Evolutionary conservation across 805 yeast species (phyloP), one percentile per base, ranked within the genome.

Genomic region (Myxozyma neglecta): DNA sequence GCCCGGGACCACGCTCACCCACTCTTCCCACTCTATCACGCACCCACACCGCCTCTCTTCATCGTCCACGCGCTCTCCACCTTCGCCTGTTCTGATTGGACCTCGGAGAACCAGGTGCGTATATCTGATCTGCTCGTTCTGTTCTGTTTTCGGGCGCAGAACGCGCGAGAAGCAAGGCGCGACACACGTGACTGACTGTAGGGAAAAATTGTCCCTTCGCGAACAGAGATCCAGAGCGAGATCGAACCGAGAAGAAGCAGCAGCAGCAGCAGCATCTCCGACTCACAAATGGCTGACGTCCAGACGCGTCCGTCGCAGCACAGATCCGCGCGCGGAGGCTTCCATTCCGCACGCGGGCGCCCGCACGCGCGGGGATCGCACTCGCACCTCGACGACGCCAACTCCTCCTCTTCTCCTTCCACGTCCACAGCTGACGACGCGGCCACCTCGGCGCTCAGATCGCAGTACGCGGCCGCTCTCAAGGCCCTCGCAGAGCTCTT

Each of bases 401-500:
- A 32, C 37, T 20, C 16, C 49, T 36, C 46, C 54, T 45, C 57
- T 37, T 32, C 51, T 37, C 13, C 57, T 43, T 20, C 29, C 24
- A 54, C 56, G 58, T 49, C 63, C 24, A 9, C 54, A 34, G 35
- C 67, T 47, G 74, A 70, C 70, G 70, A 69, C 53, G 62, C 72
- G 58, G 57, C 70, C 67, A 53, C 61, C 29, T 24, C 29, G 71
- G 74, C 71, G 54, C 64, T 77, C 53, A 77, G 75, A 66, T 67
- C 70, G 56, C 66, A 69, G 60, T 69, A 69, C 58, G 52, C 66
- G 39, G 39, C 66, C 42, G 65, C 82, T 73, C 78, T 83, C 61
- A 76, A 76, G 57, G 83, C 88, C 42, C 82, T 93, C 69, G 75
- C 81, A 54, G 98, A 93, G 76, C 81, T 94, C 79, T 92, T 94